Evolutionary conservation across 441 rosid species (phyloP).

Genomic region (Pelargonium australe): DNA sequence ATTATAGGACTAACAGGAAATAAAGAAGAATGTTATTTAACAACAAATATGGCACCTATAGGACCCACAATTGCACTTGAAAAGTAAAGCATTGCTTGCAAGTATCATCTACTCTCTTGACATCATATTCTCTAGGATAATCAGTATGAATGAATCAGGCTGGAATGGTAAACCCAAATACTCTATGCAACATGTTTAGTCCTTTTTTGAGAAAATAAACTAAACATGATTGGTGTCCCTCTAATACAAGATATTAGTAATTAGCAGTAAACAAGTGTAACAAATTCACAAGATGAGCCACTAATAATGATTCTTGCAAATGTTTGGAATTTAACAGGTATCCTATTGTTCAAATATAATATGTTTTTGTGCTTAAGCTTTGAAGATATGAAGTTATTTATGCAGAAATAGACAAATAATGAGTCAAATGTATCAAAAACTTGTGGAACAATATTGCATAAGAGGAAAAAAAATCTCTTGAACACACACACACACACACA

Average conservation of each 20-base stretch:
- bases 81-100: neutral
- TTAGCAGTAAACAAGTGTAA: no score
- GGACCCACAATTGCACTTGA: conserved; percentile 3
- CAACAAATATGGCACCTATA: neutral
- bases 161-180: neutral
- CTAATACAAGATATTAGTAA: neutral
- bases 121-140: neutral
- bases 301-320: no score
- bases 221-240: neutral
- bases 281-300: no score
- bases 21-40: neutral
- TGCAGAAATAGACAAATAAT: neutral
- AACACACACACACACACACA: neutral
- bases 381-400: neutral
- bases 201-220: neutral
- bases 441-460: neutral
- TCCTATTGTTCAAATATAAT: neutral
- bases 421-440: neutral
- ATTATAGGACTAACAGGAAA: neutral
- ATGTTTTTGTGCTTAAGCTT: neutral
- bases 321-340: neutral
- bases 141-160: neutral
- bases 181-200: neutral
- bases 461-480: neutral
- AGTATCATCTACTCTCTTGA: neutral